Percentiles rank a stretch among this genome's conserved stretches.
Conservation (phyloP, 768 basidiomycete species). For the Vararia minispora region DNA sequence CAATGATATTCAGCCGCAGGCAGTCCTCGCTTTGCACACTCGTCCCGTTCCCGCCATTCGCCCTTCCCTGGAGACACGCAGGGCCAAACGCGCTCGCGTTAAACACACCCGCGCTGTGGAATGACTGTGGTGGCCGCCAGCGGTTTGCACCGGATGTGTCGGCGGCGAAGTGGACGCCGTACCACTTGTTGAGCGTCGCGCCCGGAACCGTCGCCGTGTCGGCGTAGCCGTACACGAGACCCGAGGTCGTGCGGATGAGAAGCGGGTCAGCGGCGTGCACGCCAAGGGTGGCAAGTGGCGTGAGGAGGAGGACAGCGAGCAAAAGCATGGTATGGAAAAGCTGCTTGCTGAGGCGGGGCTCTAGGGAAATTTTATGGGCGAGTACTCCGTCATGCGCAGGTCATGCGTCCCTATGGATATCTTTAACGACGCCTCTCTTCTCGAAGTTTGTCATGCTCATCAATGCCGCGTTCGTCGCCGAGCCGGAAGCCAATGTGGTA, state of each 20-base stretch:
- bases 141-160: constrained; percentile 17
- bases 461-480: no score
- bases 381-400: no score
- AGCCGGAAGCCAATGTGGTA: no score
- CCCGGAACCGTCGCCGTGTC: constrained; percentile 14
- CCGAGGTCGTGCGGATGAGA: constrained; percentile 16
- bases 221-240: constrained; percentile 14
- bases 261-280: no score
- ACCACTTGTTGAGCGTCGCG: constrained; percentile 17
- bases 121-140: constrained; percentile 16
- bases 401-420: no score
- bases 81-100: constrained; percentile 16
- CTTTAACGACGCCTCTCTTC: no score
- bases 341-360: no score
- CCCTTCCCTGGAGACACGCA: constrained; percentile 17
- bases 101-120: constrained; percentile 6
- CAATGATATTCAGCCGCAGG: constrained; percentile 34
- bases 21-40: constrained; percentile 31
- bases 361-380: no score
- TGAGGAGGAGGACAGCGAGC: no score
- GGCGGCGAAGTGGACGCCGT: constrained; percentile 15
- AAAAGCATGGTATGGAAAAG: no score
- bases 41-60: constrained; percentile 16
- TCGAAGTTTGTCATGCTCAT: no score
- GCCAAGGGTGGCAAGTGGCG: no score